These are phyloP conservation scores for Phytopythium aichiense DNA, from an alignment of 352 stramenopile species.

Conservation along the genomic window DNA sequence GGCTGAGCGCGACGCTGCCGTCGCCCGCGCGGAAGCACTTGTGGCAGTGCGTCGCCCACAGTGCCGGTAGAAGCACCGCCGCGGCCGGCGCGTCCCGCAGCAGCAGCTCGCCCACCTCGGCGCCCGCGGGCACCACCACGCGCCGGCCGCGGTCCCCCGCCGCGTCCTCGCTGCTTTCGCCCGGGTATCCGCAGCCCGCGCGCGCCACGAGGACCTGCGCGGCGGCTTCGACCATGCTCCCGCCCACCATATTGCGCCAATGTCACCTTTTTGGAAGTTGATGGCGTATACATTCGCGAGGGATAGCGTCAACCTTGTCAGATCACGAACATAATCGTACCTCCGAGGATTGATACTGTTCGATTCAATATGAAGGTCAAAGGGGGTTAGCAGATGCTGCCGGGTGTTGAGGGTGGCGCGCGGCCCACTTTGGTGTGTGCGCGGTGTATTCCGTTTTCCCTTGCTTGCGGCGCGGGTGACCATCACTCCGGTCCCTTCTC, in stretches of 20 bases:
- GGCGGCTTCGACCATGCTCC: background rate
- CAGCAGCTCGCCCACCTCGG: constrained; percentile 26
- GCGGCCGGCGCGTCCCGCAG: constrained; percentile 25
- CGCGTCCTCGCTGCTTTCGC: background rate
- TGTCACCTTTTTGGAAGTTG: background rate
- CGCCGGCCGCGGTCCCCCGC: constrained; percentile 34
- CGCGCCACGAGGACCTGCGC: background rate
- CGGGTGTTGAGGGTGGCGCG: too few species aligned
- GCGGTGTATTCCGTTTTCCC: constrained; percentile 19
- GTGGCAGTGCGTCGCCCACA: constrained; percentile 62
- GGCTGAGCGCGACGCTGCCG: constrained; percentile 25
- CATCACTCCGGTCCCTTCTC: constrained; percentile 27
- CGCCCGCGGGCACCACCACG: constrained; percentile 19
- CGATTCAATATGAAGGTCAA: background rate
- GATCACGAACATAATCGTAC: background rate
- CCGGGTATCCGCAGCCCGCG: background rate
- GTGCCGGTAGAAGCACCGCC: constrained; percentile 38
- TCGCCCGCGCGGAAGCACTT: constrained; percentile 39
- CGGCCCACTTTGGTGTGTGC: background rate
- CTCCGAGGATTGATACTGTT: background rate
- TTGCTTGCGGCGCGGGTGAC: constrained; percentile 18
- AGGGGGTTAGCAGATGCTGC: background rate
- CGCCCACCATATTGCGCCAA: background rate
- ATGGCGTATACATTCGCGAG: background rate
- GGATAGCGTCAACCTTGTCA: background rate